Evolutionary conservation across 73 alveolate species (phyloP).

Genomic region (Durusdinium trenchii): DNA sequence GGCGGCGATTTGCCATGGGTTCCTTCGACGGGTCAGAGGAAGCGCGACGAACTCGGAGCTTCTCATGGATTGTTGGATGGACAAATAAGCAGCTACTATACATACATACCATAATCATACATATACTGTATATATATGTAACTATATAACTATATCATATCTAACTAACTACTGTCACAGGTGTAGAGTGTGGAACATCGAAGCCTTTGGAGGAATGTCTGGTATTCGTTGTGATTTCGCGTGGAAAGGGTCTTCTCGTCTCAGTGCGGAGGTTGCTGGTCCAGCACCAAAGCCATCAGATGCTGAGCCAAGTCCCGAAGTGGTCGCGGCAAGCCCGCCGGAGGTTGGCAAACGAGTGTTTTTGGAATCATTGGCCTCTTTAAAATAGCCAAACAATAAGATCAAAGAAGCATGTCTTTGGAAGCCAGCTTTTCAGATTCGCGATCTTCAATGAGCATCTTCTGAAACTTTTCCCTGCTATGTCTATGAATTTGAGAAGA

Average conservation of each 20-base stretch:
- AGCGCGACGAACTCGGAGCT: neutral
- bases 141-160: too few relatives aligned
- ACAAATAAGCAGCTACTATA: neutral
- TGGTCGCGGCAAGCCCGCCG: conserved; percentile 40
- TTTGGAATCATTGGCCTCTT: neutral
- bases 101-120: neutral
- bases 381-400: neutral
- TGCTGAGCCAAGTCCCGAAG: conserved; percentile 62
- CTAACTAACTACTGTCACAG: neutral
- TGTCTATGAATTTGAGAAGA: neutral
- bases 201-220: neutral
- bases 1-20: neutral
- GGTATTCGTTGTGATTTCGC: neutral
- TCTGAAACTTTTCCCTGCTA: neutral
- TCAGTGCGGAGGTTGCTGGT: neutral
- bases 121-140: too few relatives aligned
- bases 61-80: neutral
- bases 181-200: neutral
- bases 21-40: neutral
- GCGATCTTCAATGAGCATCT: neutral
- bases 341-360: neutral
- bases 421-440: neutral
- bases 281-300: neutral
- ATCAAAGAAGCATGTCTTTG: neutral
- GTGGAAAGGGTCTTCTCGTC: neutral